Evolutionary conservation across 139 green algal genomes (phyloP), one percentile per base, ranked within the genome.

Genomic region (Prasinococcaceae sp.): DNA sequence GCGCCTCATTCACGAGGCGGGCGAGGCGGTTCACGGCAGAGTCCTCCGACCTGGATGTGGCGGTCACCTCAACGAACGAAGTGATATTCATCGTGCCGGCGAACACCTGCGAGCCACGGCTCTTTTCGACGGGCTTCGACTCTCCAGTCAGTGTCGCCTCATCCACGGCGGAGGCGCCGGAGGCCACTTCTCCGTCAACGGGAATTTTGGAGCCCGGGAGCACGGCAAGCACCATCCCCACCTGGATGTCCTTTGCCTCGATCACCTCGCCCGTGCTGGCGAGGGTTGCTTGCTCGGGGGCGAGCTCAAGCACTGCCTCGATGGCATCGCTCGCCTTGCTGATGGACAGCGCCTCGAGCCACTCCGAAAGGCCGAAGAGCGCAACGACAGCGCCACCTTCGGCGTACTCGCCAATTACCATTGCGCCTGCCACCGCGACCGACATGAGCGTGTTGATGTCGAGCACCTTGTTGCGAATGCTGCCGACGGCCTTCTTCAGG

Each of bases 81-180:
- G 27, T 51, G 9, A 49, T 49, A 27, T 77, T 77, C 19, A 76
- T 41, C 19, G 69, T 75, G 48, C 69, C 69, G 3, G 57, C 65
- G 40, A 65, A 63, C 5, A 90, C 77, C 20, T 57, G 2, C 14
- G 48, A 26, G 5, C 79, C 80, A 0, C 41, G 4, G 6, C 37
- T 10, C 57, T 82, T 86, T 25, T 45, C 19, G 20, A 86, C 66
- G 2, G 76, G 68, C 30, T 60, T 43, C 4, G 53, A 60, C 68
- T 79, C 75, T 32, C 82, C 84, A 1, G 84, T 93, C 6, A 93
- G 66, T 44, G 80, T 76, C 40, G 49, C 69, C 51, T 93, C 78
- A 37, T 93, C 81, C 27, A 90, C 44, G 1, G 58, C 41, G 36
- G 50, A 74, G 1, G 45, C 49, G 12, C 83, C 83, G 1, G 23